Conservation (phyloP, 2,329 filamentous ascomycete genomes). For the Whalleya microplaca region DNA sequence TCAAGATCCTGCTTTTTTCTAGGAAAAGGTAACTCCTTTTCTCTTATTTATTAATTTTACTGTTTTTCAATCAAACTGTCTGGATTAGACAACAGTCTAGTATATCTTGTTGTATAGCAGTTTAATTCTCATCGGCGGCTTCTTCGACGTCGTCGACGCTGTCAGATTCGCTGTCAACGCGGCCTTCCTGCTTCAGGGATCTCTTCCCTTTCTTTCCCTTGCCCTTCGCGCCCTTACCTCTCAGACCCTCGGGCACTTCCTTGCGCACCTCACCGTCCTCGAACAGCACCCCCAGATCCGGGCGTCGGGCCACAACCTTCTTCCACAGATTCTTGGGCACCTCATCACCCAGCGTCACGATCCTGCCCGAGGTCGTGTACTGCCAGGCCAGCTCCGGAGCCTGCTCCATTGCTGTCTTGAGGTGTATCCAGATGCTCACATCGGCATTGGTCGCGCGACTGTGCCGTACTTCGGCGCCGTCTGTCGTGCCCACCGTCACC, state of each 20-base stretch:
- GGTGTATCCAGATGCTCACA: slow-evolving; percentile 47
- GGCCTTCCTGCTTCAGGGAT: slow-evolving; percentile 33
- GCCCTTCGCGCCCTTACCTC: slow-evolving; percentile 46
- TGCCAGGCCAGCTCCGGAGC: slow-evolving; percentile 42
- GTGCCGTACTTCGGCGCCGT: slow-evolving; percentile 36
- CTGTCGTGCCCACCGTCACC: slow-evolving; percentile 22
- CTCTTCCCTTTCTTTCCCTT: slow-evolving; percentile 47
- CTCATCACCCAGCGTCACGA: slow-evolving; percentile 40
- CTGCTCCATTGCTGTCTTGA: slow-evolving; percentile 39
- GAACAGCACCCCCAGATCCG: slow-evolving; percentile 47
- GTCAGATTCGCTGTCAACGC: slow-evolving; percentile 37
- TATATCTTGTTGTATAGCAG: background rate
- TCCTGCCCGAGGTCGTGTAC: slow-evolving; percentile 40
- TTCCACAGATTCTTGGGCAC: slow-evolving; percentile 45
- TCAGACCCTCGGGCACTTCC: slow-evolving; percentile 45
- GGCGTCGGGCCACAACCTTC: slow-evolving; percentile 45
- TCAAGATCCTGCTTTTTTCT: too few relatives aligned
- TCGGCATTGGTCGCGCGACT: slow-evolving; percentile 41
- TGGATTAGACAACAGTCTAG: background rate
- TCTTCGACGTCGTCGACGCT: slow-evolving; percentile 35
- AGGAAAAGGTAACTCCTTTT: background rate
- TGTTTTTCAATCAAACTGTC: background rate
- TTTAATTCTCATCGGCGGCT: too few relatives aligned
- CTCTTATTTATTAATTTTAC: background rate
- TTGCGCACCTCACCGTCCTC: slow-evolving; percentile 48